Evolutionary conservation across 495 filamentous ascomycete species (phyloP).

Genomic region (Pseudoneurospora amorphoporcata): DNA sequence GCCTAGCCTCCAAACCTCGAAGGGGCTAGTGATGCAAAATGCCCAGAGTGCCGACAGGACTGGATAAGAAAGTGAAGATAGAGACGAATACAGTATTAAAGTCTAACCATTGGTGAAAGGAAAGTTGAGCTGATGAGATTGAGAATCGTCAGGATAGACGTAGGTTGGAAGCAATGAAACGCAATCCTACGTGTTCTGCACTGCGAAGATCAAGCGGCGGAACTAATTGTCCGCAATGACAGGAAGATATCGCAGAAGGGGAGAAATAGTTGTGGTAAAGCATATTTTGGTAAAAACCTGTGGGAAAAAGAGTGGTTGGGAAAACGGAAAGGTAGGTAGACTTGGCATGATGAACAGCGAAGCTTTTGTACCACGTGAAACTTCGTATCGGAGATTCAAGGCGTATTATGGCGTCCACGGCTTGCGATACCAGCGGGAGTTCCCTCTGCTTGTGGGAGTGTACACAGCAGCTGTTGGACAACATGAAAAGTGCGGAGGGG

Average conservation of each 20-base stretch:
- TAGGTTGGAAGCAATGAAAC: neutral
- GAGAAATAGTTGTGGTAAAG: neutral
- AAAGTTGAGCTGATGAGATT: neutral
- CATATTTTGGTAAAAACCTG: neutral
- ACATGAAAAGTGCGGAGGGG: neutral
- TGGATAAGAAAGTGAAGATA: neutral
- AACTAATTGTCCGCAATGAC: neutral
- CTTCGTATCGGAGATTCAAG: neutral
- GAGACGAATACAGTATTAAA: neutral
- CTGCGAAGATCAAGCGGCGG: neutral
- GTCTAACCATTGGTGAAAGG: neutral
- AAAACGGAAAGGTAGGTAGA: neutral
- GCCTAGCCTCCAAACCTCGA: neutral
- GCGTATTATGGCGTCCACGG: neutral
- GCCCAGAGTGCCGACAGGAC: neutral
- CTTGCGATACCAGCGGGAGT: neutral
- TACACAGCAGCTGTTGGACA: neutral
- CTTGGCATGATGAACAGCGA: neutral
- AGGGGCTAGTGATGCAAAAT: neutral
- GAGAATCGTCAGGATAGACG: neutral
- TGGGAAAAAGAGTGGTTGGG: neutral
- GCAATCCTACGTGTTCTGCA: neutral
- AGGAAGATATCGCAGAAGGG: neutral
- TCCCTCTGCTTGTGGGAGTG: neutral
- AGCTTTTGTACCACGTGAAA: neutral